Evolutionary conservation across 1,284 basidiomycete species (phyloP), one percentile per base, ranked within the genome.

Genomic region (Fistulina hepatica): DNA sequence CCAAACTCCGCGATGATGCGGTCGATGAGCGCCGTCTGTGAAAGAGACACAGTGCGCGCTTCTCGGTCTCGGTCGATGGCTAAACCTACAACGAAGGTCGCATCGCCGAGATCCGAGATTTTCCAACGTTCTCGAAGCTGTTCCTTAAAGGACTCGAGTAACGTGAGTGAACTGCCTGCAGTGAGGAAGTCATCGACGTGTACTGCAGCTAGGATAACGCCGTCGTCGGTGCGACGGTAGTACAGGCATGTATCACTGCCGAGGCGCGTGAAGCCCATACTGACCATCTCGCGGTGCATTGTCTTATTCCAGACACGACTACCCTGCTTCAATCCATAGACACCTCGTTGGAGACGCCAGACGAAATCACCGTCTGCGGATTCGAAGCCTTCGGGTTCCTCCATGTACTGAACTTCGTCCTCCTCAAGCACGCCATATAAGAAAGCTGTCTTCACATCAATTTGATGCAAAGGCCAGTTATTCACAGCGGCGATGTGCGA

Each of bases 391-490:
- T 13, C 26, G 11, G 17, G 36, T 21, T 42, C 36, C 20, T 21
- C 25, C 7, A 21, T n/a, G 22, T 42, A 42, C n/a, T 33, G 25
- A 10, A 17, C 13, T 16, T 41, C 19, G 8, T 21, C 30, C n/a
- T n/a, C 15, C n/a, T 22, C 15, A 3, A 48, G 41, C 6, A 33
- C 28, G n/a, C 48, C 45, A 25, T 54, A 47, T 7, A 48, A 40
- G 34, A 52, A 59, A 1, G 54, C 49, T 3, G 50, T 47, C n/a
- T 48, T 51, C 13, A 61, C 43, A 33, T 62, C 48, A 8, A 55
- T 49, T 30, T 67, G 62, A 19, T 58, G 50, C 1, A 62, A 37
- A 13, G 63, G 56, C 53, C 63, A 64, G 30, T 57, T n/a, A n/a
- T n/a, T n/a, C n/a, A 52, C 0, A 51, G 33, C 59, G 5, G 59